Base-by-base conservation (phyloP, 192 early-diverging fungal species). In the Coemansia sp. region DNA sequence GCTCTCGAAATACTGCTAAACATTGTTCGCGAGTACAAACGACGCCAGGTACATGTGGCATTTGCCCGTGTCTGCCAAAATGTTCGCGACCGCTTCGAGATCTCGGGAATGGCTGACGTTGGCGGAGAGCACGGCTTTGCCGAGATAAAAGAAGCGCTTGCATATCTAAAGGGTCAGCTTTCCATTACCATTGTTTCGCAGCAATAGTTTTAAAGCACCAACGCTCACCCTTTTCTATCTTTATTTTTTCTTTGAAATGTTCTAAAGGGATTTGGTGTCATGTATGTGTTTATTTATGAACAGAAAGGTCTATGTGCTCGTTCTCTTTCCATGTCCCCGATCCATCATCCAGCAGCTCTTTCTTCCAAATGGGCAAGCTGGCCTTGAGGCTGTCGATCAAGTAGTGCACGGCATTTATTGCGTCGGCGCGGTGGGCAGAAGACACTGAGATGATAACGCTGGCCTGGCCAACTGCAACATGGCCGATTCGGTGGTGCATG, bases 301-400 rank as follows among this genome's bases (percentile, higher is more conserved):
- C 48, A 8, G 55, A 62, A 17, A 72, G 48, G 31, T 82, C 68
- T 31, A 73, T 63, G 2, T 56, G 22, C 34, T 85, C 80, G 66
- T 87, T 87, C 42, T 81, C 84, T 67, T 92, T 93, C 92, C 92
- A 93, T 1, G 75, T 66, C 20, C 29, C 84, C 28, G 87, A 87
- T 2, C 93, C 96, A 66, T 93, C 93, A 11, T 84, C 84, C 64
- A 96, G 91, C 2, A 91, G 65, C 72, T 98, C 96, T 70, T 92
- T 92, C 68, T 98, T 98, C 96, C 96, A 98, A 40, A 98, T 92
- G 4, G 94, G 94, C 58, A 91, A 86, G 18, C 84, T 74, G 0
- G 73, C 86, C 73, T 98, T 98, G n/a, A 98, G 82, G 56, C 93
- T 86, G 60, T 98, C 89, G 56, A 98, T 93, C 48, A 98, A 78